phyloP scores from a whole-genome alignment of 805 yeast genomes.

The Saccharomycopsis oosterbeekiorum region DNA sequence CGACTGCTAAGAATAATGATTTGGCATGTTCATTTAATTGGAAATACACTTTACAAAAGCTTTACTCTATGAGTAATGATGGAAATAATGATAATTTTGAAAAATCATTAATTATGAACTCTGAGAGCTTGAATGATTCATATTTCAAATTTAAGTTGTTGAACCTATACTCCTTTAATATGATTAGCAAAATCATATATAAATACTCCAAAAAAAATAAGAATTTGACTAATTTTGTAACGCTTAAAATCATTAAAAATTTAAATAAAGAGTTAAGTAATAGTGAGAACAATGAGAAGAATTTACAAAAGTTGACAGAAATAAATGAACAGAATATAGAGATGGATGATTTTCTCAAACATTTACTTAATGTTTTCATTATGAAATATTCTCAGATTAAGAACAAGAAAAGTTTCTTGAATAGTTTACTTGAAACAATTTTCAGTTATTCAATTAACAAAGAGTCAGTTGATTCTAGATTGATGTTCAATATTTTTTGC shows the following conservation, averaged over 20 bases:
- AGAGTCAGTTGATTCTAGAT: not conserved
- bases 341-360: not conserved
- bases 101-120: not conserved
- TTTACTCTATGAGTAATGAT: not conserved
- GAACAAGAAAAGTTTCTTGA: slow-evolving; percentile 4
- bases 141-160: slow-evolving; percentile 10
- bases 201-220: slow-evolving; percentile 8
- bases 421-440: not conserved
- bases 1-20: slow-evolving; percentile 3
- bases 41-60: not conserved
- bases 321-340: not conserved
- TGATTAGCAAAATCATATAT: slow-evolving; percentile 5
- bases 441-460: not conserved
- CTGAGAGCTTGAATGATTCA: not conserved
- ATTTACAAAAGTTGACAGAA: not conserved
- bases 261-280: not conserved
- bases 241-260: slow-evolving; percentile 4
- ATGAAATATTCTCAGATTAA: slow-evolving; percentile 2
- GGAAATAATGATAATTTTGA: not conserved
- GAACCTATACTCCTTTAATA: slow-evolving; percentile 6
- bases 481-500: not conserved
- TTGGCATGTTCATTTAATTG: slow-evolving; percentile 8
- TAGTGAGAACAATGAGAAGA: not conserved
- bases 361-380: slow-evolving; percentile 7
- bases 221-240: not conserved